Evolutionary conservation across 306 rosid species (phyloP), one percentile per base, ranked within the genome.

Genomic region (Vigna hirtella): DNA sequence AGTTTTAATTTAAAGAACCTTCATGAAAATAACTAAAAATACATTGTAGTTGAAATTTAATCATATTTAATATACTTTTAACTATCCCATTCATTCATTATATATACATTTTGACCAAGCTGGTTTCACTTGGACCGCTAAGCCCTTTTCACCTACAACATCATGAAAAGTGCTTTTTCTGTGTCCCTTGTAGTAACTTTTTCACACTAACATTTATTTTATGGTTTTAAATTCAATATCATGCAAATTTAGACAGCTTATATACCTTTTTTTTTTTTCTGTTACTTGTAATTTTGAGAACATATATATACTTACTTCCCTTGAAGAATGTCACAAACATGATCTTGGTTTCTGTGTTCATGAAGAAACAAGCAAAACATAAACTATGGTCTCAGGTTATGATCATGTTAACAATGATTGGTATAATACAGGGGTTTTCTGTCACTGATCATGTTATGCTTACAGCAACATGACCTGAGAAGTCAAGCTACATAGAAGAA

Each of bases 391-490:
- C 68, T 62, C 53, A 55, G 47, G 30, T 70, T 75, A 71, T 77
- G 42, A 72, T 52, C 73, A 82, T 52, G 79, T 64, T 40, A 71
- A 75, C 66, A 66, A n/a, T 67, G 79, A 81, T 81, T 66, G 73
- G 28, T 64, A 84, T 74, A 11, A 17, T 58, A 72, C 76, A 73
- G 65, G 20, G 55, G 43, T 45, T 76, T 72, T 66, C 67, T 75
- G 63, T 24, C 73, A 74, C 8, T 59, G 65, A 77, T 59, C 74
- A 74, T 74, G 47, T 65, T 68, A 70, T 68, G 61, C 71, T 65
- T 62, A 76, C 77, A 73, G 55, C 34, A 80, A 58, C 15, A 16
- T 16, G 42, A 50, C 73, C 11, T 74, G 80, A 45, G 52, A 20
- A 77, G 49, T 53, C 57, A 67, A 69, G 51, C 79, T 81, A 75